phyloP scores from a whole-genome alignment of 164 flowering plant species.

The Nymphaea colorata region DNA sequence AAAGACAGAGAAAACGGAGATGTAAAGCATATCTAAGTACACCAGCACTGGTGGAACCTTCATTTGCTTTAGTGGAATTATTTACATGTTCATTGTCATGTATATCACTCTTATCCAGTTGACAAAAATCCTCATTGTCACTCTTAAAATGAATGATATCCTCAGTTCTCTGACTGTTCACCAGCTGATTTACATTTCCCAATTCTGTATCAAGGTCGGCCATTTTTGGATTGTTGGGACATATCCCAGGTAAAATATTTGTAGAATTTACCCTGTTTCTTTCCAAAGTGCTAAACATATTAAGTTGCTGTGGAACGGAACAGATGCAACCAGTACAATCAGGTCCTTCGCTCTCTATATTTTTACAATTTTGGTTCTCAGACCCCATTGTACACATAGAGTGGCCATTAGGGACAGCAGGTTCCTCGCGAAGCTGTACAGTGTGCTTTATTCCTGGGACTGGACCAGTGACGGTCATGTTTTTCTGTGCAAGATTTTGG shows the following conservation, averaged over 20 bases:
- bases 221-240: conserved; percentile 4
- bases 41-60: conserved; percentile 36
- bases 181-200: conserved; percentile 2
- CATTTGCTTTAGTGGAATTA: conserved; percentile 37
- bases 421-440: conserved; percentile 8
- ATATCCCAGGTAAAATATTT: conserved; percentile 7
- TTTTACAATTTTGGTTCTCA: conserved; percentile 6
- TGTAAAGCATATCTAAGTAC: conserved; percentile 92
- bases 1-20: conserved; percentile 74
- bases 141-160: neutral
- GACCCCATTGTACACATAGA: conserved; percentile 9
- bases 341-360: conserved; percentile 15
- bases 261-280: conserved; percentile 2
- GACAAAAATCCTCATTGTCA: conserved; percentile 7
- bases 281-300: conserved; percentile 1
- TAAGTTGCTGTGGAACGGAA: conserved; percentile 7
- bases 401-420: conserved; percentile 4
- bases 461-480: conserved; percentile 8
- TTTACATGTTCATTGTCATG: conserved; percentile 24
- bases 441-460: conserved; percentile 9
- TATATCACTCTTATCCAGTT: conserved; percentile 15
- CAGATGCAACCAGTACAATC: conserved; percentile 11
- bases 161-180: conserved; percentile 6
- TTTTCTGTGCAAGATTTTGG: conserved; percentile 15
- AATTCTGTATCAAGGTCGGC: neutral